A percentile compares a stretch with the other conserved stretches of the same genome.
Evolutionary conservation across 2,329 filamentous ascomycete species (phyloP).

Genomic region (Claviceps sp.): DNA sequence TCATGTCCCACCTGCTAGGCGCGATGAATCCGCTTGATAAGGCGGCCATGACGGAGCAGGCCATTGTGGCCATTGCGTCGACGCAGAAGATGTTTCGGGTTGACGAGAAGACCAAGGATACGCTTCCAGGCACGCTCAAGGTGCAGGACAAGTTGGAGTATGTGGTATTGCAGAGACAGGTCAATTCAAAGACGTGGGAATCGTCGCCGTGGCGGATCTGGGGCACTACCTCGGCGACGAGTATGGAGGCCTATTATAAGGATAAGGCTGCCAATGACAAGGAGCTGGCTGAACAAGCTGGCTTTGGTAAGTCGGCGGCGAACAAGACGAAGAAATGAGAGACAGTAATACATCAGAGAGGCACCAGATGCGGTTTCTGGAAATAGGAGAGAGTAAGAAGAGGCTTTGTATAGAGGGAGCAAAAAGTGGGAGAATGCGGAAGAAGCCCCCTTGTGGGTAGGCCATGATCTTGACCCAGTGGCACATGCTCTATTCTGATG

Average conservation of each 20-base stretch:
- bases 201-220: conserved; percentile 48
- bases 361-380: too few relatives aligned
- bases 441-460: too few relatives aligned
- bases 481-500: too few relatives aligned
- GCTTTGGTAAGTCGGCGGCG: conserved; percentile 14
- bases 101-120: conserved; percentile 20
- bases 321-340: conserved; percentile 2
- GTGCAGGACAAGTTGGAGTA: conserved; percentile 48
- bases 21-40: conserved; percentile 30
- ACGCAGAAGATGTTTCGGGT: conserved; percentile 38
- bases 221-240: conserved; percentile 46
- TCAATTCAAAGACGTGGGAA: conserved; percentile 32
- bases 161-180: conserved; percentile 41
- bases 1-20: conserved; percentile 42
- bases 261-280: conserved; percentile 22
- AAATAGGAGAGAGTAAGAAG: neutral
- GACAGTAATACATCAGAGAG: too few relatives aligned
- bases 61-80: conserved; percentile 45
- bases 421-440: neutral
- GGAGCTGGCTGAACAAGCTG: conserved; percentile 20
- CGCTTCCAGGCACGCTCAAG: conserved; percentile 33
- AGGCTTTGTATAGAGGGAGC: neutral
- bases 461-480: too few relatives aligned
- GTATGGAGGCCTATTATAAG: conserved; percentile 25
- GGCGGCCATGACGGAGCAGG: conserved; percentile 30